These are phyloP conservation scores for Candida rishiriensis DNA, from an alignment of 805 yeast species.

Conservation along the genomic window DNA sequence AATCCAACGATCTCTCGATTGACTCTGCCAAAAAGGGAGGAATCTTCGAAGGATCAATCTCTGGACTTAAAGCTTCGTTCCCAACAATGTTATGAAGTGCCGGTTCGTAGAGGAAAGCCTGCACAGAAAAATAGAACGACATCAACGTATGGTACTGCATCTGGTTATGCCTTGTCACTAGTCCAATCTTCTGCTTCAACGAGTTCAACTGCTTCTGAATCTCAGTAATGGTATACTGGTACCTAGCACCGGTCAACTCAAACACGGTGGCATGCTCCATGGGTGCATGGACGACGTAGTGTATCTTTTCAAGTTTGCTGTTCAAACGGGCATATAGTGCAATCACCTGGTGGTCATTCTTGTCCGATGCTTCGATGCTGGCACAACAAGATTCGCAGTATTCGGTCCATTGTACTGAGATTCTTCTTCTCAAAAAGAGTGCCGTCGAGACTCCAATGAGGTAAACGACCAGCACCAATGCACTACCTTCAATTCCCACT, in stretches of 20 bases:
- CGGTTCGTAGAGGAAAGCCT: slow-evolving; percentile 65
- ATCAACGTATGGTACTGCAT: slow-evolving; percentile 36
- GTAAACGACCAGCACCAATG: slow-evolving; percentile 55
- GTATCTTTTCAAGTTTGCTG: slow-evolving; percentile 57
- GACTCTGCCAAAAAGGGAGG: slow-evolving; percentile 34
- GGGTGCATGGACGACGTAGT: slow-evolving; percentile 42
- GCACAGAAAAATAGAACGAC: slow-evolving; percentile 56
- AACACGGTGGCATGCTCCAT: slow-evolving; percentile 30
- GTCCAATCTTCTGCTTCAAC: slow-evolving; percentile 35
- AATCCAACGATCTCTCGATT: slow-evolving; percentile 46
- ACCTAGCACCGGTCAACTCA: slow-evolving; percentile 25
- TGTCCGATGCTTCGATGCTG: slow-evolving; percentile 36
- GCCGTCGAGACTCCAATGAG: slow-evolving; percentile 59
- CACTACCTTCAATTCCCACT: slow-evolving; percentile 41
- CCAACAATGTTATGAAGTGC: slow-evolving; percentile 17
- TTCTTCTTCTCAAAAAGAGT: slow-evolving; percentile 59
- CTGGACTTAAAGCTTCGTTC: slow-evolving; percentile 3
- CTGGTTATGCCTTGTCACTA: slow-evolving; percentile 19
- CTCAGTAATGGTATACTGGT: slow-evolving; percentile 40
- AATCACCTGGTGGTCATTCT: slow-evolving; percentile 35
- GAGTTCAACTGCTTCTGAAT: slow-evolving; percentile 43
- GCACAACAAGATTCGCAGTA: slow-evolving; percentile 59
- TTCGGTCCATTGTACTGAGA: slow-evolving; percentile 59
- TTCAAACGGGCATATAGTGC: slow-evolving; percentile 58
- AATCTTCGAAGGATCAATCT: slow-evolving; percentile 7